Percentiles rank a stretch among this genome's conserved stretches.
Evolutionary conservation across 495 filamentous ascomycete genomes (phyloP).

Genomic region (Hyaloscypha bicolor): DNA sequence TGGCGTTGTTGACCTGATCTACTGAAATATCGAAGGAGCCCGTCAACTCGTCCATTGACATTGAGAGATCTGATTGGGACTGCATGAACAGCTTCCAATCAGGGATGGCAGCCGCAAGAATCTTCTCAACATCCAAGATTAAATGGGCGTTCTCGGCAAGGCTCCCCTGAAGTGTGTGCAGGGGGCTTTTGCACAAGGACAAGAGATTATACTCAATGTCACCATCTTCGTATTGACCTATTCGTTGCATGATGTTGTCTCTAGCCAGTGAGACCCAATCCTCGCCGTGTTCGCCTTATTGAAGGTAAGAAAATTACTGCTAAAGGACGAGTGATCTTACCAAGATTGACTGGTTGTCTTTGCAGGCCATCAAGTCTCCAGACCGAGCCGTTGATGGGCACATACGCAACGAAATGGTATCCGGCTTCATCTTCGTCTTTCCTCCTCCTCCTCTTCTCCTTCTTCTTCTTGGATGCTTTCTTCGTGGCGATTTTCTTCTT

Average conservation of each 20-base stretch:
- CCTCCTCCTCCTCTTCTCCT: conserved; percentile 24
- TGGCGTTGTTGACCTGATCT: conserved; percentile 9
- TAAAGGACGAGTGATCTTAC: conserved; percentile 44
- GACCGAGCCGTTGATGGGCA: conserved; percentile 71
- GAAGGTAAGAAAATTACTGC: background rate
- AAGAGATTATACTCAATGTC: conserved; percentile 47
- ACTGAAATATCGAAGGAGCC: conserved; percentile 9
- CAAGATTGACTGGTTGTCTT: conserved; percentile 68
- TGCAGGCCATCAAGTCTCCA: conserved; percentile 94
- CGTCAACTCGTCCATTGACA: background rate
- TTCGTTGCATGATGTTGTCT: conserved; percentile 43
- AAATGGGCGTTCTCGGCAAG: conserved; percentile 41
- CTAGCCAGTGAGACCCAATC: conserved; percentile 46
- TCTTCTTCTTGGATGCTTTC: conserved; percentile 31
- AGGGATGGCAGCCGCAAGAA: conserved; percentile 10
- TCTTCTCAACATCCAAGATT: conserved; percentile 34
- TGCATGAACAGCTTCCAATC: conserved; percentile 29
- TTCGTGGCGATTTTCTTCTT: conserved; percentile 31
- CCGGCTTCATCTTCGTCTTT: conserved; percentile 53
- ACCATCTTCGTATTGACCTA: conserved; percentile 42
- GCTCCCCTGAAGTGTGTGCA: conserved; percentile 30
- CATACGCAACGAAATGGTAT: conserved; percentile 90
- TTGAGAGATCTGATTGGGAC: background rate
- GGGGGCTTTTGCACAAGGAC: conserved; percentile 46
- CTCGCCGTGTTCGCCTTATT: conserved; percentile 30